Conservation (phyloP, 1,284 basidiomycete species). For the Boletellus sp. region DNA sequence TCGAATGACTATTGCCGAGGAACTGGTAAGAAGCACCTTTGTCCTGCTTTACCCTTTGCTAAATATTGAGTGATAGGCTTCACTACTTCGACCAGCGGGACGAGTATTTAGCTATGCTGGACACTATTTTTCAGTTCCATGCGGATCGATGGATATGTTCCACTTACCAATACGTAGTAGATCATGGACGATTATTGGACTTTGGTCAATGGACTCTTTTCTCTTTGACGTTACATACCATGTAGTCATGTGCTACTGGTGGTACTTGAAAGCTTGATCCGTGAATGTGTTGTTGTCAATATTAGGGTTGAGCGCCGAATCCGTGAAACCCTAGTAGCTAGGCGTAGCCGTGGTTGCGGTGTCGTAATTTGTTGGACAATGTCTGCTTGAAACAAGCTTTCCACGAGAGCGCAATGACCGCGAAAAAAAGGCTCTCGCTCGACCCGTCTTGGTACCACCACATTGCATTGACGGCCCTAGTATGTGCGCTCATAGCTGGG, state of each 20-base stretch:
- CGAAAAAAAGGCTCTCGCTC: conserved; percentile 32
- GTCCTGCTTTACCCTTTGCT: conserved; percentile 2
- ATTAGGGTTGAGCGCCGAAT: no score
- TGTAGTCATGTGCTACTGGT: no score
- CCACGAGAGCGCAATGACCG: conserved; percentile 16
- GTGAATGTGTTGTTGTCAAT: no score
- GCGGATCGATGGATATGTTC: neutral
- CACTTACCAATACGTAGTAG: conserved; percentile 3
- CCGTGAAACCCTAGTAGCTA: neutral
- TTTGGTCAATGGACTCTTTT: neutral
- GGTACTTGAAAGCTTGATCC: no score
- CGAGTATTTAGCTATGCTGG: conserved; percentile 24
- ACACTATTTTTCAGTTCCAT: neutral
- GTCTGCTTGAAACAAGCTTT: neutral
- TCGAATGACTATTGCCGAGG: conserved; percentile 80
- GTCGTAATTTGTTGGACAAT: neutral
- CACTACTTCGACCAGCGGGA: conserved; percentile 31
- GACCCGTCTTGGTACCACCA: conserved; percentile 57
- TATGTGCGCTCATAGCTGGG: conserved; percentile 41
- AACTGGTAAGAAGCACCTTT: conserved; percentile 36
- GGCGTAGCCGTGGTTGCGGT: neutral
- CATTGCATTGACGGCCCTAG: conserved; percentile 39
- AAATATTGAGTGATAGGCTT: conserved; percentile 19
- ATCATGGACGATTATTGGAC: conserved; percentile 5
- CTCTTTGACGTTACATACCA: no score